Conservation (phyloP, 2,329 filamentous ascomycete species). For the Diaporthe australafricana region DNA sequence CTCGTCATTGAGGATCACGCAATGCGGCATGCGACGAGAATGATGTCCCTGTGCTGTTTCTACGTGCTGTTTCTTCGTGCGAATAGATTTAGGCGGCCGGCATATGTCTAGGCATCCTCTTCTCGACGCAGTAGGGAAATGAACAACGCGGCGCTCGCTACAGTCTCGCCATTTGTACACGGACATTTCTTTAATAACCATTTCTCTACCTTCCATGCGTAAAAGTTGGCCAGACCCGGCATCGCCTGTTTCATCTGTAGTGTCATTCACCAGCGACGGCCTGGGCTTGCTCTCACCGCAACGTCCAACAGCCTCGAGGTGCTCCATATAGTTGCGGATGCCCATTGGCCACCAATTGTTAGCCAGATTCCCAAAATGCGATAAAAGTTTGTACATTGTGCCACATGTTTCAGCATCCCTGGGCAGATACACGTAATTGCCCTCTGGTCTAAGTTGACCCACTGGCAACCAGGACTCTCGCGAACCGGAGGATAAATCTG, state of each 20-base stretch:
- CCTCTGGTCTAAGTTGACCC: no score
- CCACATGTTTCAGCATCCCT: no score
- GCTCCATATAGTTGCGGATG: neutral
- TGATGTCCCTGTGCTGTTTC: neutral
- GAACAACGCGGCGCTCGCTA: no score
- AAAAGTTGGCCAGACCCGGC: neutral
- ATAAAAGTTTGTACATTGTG: no score
- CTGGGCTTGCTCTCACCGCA: neutral
- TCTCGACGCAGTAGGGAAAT: no score
- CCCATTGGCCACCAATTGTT: neutral
- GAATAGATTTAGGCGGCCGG: neutral
- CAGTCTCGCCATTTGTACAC: neutral
- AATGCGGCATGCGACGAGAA: neutral
- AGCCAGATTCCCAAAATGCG: no score
- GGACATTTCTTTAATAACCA: neutral
- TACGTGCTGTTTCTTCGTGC: no score
- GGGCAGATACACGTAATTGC: neutral
- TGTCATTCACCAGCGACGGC: neutral
- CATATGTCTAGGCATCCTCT: neutral
- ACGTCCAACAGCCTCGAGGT: neutral
- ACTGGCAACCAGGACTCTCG: no score
- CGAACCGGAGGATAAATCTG: no score
- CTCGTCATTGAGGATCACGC: constrained; percentile 8
- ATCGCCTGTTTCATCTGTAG: neutral
- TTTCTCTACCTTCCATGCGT: no score